phyloP scores from a whole-genome alignment of 2,329 filamentous ascomycete species.

The Neopestalotiopsis sp. region DNA sequence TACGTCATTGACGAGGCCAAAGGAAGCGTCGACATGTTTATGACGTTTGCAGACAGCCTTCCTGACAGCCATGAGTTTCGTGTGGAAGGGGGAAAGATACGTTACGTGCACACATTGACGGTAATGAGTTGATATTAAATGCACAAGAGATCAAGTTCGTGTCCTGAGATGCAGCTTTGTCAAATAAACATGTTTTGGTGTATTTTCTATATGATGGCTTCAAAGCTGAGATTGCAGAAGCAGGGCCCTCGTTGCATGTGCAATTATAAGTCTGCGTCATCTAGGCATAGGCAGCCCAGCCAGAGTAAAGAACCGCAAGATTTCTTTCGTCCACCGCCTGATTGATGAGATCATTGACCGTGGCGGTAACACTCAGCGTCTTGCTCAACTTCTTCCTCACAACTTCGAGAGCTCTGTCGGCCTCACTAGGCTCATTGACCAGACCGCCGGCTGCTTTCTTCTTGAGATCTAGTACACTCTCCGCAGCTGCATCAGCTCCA shows the following conservation, averaged over 20 bases:
- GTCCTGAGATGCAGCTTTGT: background rate
- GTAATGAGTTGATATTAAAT: background rate
- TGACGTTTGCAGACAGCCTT: constrained; percentile 33
- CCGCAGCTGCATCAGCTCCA: constrained; percentile 40
- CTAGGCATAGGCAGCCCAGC: constrained; percentile 31
- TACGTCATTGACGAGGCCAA: constrained; percentile 35
- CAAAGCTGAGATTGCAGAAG: too few species aligned
- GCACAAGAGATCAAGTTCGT: background rate
- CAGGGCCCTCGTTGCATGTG: background rate
- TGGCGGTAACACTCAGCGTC: constrained; percentile 90
- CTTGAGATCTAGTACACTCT: constrained; percentile 44
- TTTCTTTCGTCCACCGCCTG: constrained; percentile 93
- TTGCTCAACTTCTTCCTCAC: constrained; percentile 96
- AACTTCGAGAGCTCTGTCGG: constrained; percentile 87
- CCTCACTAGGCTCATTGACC: constrained; percentile 71
- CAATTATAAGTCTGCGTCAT: background rate
- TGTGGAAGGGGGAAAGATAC: constrained; percentile 34
- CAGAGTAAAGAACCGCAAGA: constrained; percentile 86
- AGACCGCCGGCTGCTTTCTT: constrained; percentile 41
- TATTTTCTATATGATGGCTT: too few species aligned
- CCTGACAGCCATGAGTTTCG: constrained; percentile 36
- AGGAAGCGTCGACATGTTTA: constrained; percentile 34
- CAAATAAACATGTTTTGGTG: background rate
- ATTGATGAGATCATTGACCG: constrained; percentile 96
- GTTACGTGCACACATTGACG: constrained; percentile 35